Evolutionary conservation across 2,329 filamentous ascomycete species (phyloP), one percentile per base, ranked within the genome.

Genomic region (Trichoderma afroharzianum): DNA sequence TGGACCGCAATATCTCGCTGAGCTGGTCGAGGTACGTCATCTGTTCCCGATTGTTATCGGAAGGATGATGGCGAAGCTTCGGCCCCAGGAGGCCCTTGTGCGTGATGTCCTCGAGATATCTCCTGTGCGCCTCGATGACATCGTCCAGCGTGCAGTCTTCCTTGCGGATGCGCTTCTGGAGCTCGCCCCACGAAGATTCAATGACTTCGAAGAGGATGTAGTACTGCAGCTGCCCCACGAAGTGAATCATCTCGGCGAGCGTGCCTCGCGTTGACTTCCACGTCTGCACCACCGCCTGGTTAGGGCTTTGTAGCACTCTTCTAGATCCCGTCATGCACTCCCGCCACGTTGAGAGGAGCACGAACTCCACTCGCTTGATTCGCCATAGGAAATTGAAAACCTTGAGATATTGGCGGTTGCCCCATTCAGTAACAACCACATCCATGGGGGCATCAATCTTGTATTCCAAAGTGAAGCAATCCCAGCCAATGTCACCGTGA

Each of bases 331-430:
- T 99, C 90, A 98, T 98, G 81, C 93, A 97, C 75, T 95, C 92
- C 71, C 96, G 91, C 95, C 96, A 99, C 53, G 94, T 96, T 14
- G 92, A 94, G 6, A 92, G 89, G 1, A 99, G 88, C 0, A 93
- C 95, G 78, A 98, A 99, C 78, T 99, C 96, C 66, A 99, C 96
- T 32, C 96, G 92, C 83, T 99, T 99, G 78, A 99, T 94, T 74
- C 96, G 92, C 95, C 96, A 99, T 3, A 99, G 87, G 79, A 99
- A 98, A 82, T 99, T 99, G 88, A 99, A 99, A 11, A 99, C 94
- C 80, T 98, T 98, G 76, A 99, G 91, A 79, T 99, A 99, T 79
- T 99, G 95, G 26, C 95, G 93, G 75, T 93, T 95, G 59, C 94
- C 95, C 89, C 95, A 98, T 55, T 97, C 94, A 0, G 95, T 98